phyloP scores from a whole-genome alignment of 495 filamentous ascomycete species.

The Talaromyces thailandensis region DNA sequence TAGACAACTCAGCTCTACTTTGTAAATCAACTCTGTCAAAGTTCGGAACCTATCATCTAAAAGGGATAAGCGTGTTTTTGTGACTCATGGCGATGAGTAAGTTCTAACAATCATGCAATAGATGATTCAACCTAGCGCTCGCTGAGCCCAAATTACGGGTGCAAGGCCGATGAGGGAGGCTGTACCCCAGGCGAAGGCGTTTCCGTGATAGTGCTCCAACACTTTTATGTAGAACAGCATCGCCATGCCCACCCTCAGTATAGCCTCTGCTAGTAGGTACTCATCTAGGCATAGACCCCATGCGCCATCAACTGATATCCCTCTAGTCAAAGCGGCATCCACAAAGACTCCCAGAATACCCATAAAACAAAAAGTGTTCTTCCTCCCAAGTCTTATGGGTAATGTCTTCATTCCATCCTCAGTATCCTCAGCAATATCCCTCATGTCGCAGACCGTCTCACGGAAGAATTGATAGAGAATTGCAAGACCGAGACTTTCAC shows the following conservation, averaged over 20 bases:
- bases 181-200: neutral
- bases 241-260: neutral
- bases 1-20: too few species aligned
- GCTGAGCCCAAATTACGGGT: neutral
- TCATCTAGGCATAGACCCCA: neutral
- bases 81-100: too few species aligned
- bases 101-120: too few species aligned
- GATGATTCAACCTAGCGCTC: neutral
- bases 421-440: neutral
- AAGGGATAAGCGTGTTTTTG: too few species aligned
- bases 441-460: neutral
- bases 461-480: neutral
- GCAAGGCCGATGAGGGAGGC: neutral
- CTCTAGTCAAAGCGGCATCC: neutral
- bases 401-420: neutral
- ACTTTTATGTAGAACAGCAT: neutral
- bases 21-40: too few species aligned
- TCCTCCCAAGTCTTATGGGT: neutral
- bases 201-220: neutral
- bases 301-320: neutral
- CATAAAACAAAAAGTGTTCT: neutral
- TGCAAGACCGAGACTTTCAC: neutral
- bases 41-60: too few species aligned
- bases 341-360: neutral
- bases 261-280: neutral